Evolutionary conservation across 2,329 filamentous ascomycete species (phyloP).

Genomic region (Fusarium dimerum): DNA sequence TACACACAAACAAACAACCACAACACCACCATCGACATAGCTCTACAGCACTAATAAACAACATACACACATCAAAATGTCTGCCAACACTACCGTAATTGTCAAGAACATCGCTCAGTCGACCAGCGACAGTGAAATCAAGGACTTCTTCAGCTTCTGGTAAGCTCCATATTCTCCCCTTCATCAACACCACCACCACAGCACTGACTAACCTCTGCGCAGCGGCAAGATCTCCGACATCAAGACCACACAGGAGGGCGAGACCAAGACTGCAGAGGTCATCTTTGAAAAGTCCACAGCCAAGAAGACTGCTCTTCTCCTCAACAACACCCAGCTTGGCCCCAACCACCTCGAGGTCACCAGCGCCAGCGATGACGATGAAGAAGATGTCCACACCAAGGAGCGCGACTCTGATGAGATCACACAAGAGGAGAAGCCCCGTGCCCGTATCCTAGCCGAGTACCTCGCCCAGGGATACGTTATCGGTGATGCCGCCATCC

Average conservation of each 20-base stretch:
- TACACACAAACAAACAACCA: constrained; percentile 4
- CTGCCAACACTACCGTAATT: constrained; percentile 67
- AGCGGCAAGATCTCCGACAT: constrained; percentile 91
- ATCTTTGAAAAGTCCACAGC: constrained; percentile 97
- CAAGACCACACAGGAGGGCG: constrained; percentile 68
- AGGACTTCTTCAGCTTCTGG: constrained; percentile 97
- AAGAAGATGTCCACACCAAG: constrained; percentile 59
- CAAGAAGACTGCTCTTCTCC: constrained; percentile 92
- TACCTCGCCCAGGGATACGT: constrained; percentile 95
- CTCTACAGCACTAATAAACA: no score
- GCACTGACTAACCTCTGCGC: constrained; percentile 21
- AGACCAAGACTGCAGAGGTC: constrained; percentile 82
- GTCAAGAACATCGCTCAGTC: constrained; percentile 84
- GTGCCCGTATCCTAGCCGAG: constrained; percentile 89
- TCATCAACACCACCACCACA: neutral
- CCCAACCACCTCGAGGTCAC: constrained; percentile 78
- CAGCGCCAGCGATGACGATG: constrained; percentile 64
- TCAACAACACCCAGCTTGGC: constrained; percentile 95
- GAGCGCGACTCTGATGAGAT: constrained; percentile 69
- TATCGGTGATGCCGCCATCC: constrained; percentile 72
- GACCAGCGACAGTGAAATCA: constrained; percentile 87
- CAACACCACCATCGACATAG: constrained; percentile 35
- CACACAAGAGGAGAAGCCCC: constrained; percentile 95
- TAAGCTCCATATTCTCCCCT: constrained; percentile 42
- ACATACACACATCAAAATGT: constrained; percentile 36